These are phyloP conservation scores for Talaromyces sp. DNA, from an alignment of 2,329 filamentous ascomycete genomes.

Conservation along the genomic window DNA sequence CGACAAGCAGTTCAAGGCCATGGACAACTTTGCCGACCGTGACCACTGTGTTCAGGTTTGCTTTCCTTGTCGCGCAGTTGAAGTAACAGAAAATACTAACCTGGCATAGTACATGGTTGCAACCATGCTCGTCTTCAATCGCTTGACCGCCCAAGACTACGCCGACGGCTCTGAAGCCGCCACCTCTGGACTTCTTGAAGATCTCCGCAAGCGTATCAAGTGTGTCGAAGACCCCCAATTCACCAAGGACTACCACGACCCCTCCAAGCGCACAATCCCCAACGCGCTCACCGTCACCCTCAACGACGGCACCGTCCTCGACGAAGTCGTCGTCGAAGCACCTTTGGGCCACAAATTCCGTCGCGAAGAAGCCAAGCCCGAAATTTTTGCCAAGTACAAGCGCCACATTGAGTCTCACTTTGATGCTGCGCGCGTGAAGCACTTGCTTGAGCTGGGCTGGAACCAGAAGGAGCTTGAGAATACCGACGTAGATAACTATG, in stretches of 20 bases:
- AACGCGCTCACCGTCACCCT: slow-evolving; percentile 94
- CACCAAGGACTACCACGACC: slow-evolving; percentile 93
- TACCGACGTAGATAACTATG: slow-evolving; percentile 86
- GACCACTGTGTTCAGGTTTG: slow-evolving; percentile 91
- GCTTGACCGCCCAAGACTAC: slow-evolving; percentile 91
- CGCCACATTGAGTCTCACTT: slow-evolving; percentile 85
- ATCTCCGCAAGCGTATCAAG: slow-evolving; percentile 85
- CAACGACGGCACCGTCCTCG: slow-evolving; percentile 86
- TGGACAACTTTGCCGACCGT: slow-evolving; percentile 99
- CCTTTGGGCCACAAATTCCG: slow-evolving; percentile 88
- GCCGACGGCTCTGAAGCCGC: slow-evolving; percentile 88
- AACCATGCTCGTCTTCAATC: slow-evolving; percentile 92
- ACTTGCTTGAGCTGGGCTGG: slow-evolving; percentile 75
- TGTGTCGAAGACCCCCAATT: slow-evolving; percentile 96
- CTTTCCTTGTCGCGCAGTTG: not conserved
- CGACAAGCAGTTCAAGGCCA: slow-evolving; percentile 99
- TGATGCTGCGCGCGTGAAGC: slow-evolving; percentile 68
- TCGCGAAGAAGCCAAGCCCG: slow-evolving; percentile 94
- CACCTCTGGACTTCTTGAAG: slow-evolving; percentile 82
- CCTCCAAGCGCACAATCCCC: slow-evolving; percentile 87
- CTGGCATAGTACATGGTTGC: slow-evolving; percentile 77
- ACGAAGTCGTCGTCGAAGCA: slow-evolving; percentile 89
- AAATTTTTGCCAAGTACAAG: slow-evolving; percentile 94
- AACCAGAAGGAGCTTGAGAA: slow-evolving; percentile 71
- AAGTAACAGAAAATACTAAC: not conserved